Evolutionary conservation across 2,329 filamentous ascomycete genomes (phyloP).

Genomic region (Aspergillus viridinutans): DNA sequence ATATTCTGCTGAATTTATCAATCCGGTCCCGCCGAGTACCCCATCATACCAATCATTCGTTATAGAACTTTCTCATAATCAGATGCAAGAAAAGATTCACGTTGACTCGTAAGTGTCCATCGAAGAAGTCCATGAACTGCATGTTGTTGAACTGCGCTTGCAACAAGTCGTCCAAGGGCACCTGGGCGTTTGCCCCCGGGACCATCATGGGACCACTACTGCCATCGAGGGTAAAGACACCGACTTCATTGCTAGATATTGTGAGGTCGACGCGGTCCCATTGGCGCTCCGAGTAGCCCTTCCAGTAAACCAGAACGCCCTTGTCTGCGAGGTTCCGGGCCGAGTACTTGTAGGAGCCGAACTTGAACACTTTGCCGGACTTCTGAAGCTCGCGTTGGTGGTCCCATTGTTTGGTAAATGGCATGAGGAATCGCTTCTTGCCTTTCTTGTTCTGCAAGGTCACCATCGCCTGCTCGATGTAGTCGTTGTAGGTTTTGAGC

Average conservation of each 20-base stretch:
- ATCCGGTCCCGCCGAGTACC: neutral
- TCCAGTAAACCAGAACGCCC: slow-evolving; percentile 90
- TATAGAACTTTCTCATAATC: slow-evolving; percentile 98
- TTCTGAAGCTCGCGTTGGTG: slow-evolving; percentile 94
- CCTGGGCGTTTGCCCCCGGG: slow-evolving; percentile 80
- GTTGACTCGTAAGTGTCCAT: slow-evolving; percentile 80
- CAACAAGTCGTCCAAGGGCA: slow-evolving; percentile 87
- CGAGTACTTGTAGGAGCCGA: slow-evolving; percentile 96
- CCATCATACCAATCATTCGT: slow-evolving; percentile 32
- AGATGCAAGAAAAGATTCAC: slow-evolving; percentile 95
- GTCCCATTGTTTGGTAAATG: slow-evolving; percentile 98
- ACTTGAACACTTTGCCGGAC: slow-evolving; percentile 89
- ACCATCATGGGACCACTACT: slow-evolving; percentile 92
- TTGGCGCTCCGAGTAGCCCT: slow-evolving; percentile 73
- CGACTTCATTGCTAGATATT: slow-evolving; percentile 89
- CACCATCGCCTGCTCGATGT: slow-evolving; percentile 97
- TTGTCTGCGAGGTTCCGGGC: slow-evolving; percentile 85
- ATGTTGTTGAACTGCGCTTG: slow-evolving; percentile 97
- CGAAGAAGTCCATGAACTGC: slow-evolving; percentile 93
- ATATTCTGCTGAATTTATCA: neutral
- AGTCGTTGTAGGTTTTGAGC: slow-evolving; percentile 96
- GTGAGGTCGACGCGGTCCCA: slow-evolving; percentile 93
- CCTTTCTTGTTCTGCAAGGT: slow-evolving; percentile 96
- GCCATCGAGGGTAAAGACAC: slow-evolving; percentile 88
- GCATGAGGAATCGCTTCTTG: slow-evolving; percentile 89